Evolutionary conservation across 2,329 filamentous ascomycete species (phyloP).

Genomic region (Colletotrichum acutatum): DNA sequence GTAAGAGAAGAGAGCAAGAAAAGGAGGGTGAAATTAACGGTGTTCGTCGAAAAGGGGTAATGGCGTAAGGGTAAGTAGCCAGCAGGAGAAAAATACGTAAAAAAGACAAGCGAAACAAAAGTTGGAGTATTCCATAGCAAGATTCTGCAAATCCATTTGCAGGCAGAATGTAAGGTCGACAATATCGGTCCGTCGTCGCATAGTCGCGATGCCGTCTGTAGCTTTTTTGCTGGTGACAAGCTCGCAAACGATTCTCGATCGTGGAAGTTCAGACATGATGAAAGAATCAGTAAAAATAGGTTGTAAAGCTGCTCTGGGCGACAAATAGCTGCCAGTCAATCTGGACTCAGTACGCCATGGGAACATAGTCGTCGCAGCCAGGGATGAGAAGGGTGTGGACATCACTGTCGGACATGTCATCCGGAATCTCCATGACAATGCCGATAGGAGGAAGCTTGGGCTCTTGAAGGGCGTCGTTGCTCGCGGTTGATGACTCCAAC

Average conservation of each 20-base stretch:
- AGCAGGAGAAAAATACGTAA: slow-evolving; percentile 24
- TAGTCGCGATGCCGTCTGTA: neutral
- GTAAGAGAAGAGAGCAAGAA: neutral
- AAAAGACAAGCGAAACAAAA: slow-evolving; percentile 31
- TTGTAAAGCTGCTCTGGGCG: neutral
- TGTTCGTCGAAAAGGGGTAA: neutral
- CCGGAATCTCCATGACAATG: slow-evolving; percentile 31
- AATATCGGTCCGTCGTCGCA: slow-evolving; percentile 17
- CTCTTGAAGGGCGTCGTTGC: neutral
- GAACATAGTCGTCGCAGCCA: slow-evolving; percentile 31
- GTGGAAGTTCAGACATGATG: slow-evolving; percentile 13
- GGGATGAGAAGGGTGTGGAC: slow-evolving; percentile 32
- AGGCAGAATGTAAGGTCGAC: slow-evolving; percentile 30
- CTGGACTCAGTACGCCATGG: neutral
- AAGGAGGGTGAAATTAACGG: neutral
- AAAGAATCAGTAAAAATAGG: neutral
- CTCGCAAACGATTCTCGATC: neutral
- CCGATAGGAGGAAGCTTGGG: slow-evolving; percentile 6
- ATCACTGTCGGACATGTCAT: slow-evolving; percentile 27
- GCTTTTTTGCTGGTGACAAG: neutral
- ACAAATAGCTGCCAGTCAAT: neutral
- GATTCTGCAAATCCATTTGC: slow-evolving; percentile 23
- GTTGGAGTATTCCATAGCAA: slow-evolving; percentile 19
- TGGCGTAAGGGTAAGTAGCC: slow-evolving; percentile 18
- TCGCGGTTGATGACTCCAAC: slow-evolving; percentile 3